Evolutionary conservation across 2,329 filamentous ascomycete species (phyloP).

Genomic region (Ophiostoma novo-ulmi): DNA sequence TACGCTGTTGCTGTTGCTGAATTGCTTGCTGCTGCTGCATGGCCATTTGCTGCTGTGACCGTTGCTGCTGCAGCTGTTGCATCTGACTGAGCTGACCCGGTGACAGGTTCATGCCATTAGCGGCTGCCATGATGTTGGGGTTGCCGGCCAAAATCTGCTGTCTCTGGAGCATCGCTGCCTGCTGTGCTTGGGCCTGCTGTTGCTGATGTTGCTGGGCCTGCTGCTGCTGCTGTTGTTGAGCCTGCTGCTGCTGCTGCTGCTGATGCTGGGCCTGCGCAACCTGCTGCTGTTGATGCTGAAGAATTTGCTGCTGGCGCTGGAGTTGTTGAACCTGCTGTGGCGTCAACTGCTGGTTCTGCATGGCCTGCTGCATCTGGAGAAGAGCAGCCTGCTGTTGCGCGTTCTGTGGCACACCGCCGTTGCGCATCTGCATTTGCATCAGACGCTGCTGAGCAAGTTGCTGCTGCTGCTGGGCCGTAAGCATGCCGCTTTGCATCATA

Average conservation of each 20-base stretch:
- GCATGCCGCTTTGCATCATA: constrained; percentile 31
- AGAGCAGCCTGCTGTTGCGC: constrained; percentile 27
- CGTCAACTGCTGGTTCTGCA: constrained; percentile 26
- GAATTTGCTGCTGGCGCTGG: constrained; percentile 33
- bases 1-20: constrained; percentile 2
- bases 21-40: constrained; percentile 27
- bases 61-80: constrained; percentile 31
- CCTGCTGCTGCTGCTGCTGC: constrained; percentile 28
- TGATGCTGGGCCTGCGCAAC: constrained; percentile 34
- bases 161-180: constrained; percentile 36
- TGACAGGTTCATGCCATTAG: constrained; percentile 32
- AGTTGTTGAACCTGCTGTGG: constrained; percentile 29
- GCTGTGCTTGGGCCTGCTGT: constrained; percentile 25
- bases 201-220: constrained; percentile 35
- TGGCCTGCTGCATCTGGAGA: constrained; percentile 27
- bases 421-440: constrained; percentile 19
- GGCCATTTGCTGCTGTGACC: constrained; percentile 28
- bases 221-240: constrained; percentile 22
- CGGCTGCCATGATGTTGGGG: constrained; percentile 30
- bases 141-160: constrained; percentile 33
- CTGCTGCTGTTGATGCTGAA: constrained; percentile 25
- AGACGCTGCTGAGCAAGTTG: constrained; percentile 3
- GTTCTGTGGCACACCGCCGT: constrained; percentile 1
- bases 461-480: constrained; percentile 12
- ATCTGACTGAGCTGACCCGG: constrained; percentile 30